Conservation (phyloP, 306 rosid genomes). For the Malus orientalis region DNA sequence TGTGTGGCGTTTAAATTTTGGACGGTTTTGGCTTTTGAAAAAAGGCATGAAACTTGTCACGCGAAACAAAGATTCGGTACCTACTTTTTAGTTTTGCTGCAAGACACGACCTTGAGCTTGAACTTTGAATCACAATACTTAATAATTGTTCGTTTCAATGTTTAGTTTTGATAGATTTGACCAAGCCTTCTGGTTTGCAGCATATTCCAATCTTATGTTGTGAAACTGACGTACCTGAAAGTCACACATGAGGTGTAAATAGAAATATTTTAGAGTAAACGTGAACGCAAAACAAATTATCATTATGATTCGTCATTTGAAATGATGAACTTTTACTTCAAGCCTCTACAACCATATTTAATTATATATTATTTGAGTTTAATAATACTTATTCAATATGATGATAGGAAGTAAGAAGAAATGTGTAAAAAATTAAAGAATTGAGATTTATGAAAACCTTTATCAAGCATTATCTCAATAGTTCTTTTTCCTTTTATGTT, state of each 20-base stretch:
- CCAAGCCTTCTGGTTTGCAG: neutral
- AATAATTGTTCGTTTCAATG: neutral
- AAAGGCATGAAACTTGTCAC: neutral
- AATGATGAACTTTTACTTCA: too few relatives aligned
- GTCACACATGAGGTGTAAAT: too few relatives aligned
- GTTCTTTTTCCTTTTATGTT: neutral
- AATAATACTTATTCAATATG: too few relatives aligned
- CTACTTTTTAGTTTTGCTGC: constrained; percentile 9
- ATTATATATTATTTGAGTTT: too few relatives aligned
- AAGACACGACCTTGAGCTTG: neutral
- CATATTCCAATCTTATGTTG: neutral
- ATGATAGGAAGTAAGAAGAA: too few relatives aligned
- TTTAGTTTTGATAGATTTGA: neutral
- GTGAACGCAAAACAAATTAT: too few relatives aligned
- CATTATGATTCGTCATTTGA: too few relatives aligned
- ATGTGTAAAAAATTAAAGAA: too few relatives aligned
- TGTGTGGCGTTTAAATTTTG: neutral
- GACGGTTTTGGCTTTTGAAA: constrained; percentile 8
- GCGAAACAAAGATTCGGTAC: constrained; percentile 9
- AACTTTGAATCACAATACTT: neutral
- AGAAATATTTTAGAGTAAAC: too few relatives aligned
- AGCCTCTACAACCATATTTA: too few relatives aligned
- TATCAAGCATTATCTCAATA: neutral
- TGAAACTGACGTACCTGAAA: neutral
- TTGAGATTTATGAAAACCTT: neutral